Evolutionary conservation across 2,329 filamentous ascomycete genomes (phyloP), one percentile per base, ranked within the genome.

Genomic region (Epichloe sylvatica): DNA sequence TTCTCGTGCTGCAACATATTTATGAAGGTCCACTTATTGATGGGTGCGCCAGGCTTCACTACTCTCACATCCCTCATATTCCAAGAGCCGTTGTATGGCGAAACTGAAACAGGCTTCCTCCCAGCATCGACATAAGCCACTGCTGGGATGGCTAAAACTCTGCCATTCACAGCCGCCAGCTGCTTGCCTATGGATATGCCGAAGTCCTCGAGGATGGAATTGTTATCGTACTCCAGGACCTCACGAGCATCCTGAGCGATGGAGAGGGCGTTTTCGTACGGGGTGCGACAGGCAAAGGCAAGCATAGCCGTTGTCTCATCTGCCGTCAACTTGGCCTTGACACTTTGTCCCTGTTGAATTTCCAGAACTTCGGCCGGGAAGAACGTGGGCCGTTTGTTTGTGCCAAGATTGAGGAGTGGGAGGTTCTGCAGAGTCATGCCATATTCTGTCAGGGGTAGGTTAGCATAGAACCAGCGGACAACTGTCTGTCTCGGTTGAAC

Each of bases 101-200:
- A 60, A 5, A 73, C 51, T 5, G 52, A 7, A 1, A 38, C 45
- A 38, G 43, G 57, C 36, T 53, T 46, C 56, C 54, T 58, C 19
- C 50, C 61, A 53, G 46, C 46, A 11, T 51, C 52, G 36, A 61
- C 53, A 59, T 94, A 95, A 2, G 67, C 62, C 30, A 94, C 66
- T 0, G 55, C 58, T 0, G 88, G 88, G 0, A 77, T 59, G 0
- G 58, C 40, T 0, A 94, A 72, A 39, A 91, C 75, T 5, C 89
- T 80, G 1, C 79, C 90, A 1, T 72, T 71, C 0, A 95, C 84
- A 0, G 84, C 84, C 35, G 94, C 70, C 35, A 95, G 72, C 1
- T 70, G 64, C 12, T 75, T 73, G 6, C 69, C 71, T 3, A 89
- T 73, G 1, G 67, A 65, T 52, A 94, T 70, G 5, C 82, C 82